A percentile compares a stretch with the other conserved stretches of the same genome.
phyloP scores from a whole-genome alignment of 208 protist species.

The Leishmania tarentolae region DNA sequence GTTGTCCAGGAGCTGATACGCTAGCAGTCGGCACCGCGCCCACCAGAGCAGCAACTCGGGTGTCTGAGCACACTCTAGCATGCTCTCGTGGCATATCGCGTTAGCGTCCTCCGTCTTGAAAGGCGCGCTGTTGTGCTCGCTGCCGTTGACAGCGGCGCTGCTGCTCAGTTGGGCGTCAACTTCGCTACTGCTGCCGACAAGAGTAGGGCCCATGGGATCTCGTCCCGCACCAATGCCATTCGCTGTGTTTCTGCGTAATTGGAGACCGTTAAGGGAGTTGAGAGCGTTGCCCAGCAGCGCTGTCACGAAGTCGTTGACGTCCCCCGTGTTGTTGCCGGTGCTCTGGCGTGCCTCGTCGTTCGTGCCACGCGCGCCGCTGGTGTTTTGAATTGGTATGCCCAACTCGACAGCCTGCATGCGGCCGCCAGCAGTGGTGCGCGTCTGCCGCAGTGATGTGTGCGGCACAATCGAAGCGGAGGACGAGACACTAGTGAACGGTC shows the following conservation, averaged over 20 bases:
- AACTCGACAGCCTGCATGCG: slow-evolving; percentile 9
- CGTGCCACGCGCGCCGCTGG: neutral
- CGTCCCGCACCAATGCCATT: neutral
- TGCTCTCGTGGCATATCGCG: slow-evolving; percentile 52
- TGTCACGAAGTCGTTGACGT: neutral
- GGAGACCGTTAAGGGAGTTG: slow-evolving; percentile 6
- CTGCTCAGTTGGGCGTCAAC: neutral
- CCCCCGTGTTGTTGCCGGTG: slow-evolving; percentile 18
- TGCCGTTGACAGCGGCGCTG: neutral
- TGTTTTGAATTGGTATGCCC: slow-evolving; percentile 8
- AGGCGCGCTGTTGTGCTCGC: slow-evolving; percentile 1
- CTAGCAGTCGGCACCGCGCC: slow-evolving; percentile 77
- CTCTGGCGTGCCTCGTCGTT: slow-evolving; percentile 4
- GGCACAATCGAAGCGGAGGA: neutral
- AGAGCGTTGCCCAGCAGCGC: slow-evolving; percentile 5
- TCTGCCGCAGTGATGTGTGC: slow-evolving; percentile 16
- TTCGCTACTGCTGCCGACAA: neutral
- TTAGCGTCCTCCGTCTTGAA: slow-evolving; percentile 28
- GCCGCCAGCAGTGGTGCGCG: neutral
- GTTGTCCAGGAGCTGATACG: slow-evolving; percentile 41
- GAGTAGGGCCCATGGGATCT: neutral
- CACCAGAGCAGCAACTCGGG: slow-evolving; percentile 71
- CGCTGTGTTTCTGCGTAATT: neutral
- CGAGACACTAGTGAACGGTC: neutral
- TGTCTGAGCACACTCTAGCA: slow-evolving; percentile 41